Evolutionary conservation across 2,329 filamentous ascomycete genomes (phyloP).

Genomic region (Arthrocladium fulminans): DNA sequence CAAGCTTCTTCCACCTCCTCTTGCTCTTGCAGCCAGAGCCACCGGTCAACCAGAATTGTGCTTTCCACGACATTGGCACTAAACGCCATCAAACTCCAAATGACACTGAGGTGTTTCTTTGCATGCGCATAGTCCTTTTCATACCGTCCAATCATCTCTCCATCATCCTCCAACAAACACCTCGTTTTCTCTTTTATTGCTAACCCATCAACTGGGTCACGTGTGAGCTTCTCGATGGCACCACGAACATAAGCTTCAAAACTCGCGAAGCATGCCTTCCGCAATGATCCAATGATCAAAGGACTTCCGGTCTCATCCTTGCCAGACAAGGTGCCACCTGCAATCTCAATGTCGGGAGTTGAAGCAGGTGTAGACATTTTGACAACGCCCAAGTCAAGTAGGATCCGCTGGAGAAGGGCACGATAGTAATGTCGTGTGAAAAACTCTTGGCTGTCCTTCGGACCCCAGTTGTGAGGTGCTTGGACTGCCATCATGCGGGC

Average conservation of each 20-base stretch:
- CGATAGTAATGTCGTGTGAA: conserved; percentile 92
- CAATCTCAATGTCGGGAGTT: conserved; percentile 14
- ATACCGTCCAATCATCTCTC: conserved; percentile 63
- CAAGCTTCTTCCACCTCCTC: conserved; percentile 65
- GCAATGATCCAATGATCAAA: conserved; percentile 76
- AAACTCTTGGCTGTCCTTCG: conserved; percentile 70
- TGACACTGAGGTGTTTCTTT: conserved; percentile 72
- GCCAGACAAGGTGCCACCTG: conserved; percentile 20
- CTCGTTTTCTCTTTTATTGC: conserved; percentile 59
- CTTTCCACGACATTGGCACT: conserved; percentile 84
- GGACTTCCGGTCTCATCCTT: conserved; percentile 51
- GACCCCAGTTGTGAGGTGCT: conserved; percentile 85
- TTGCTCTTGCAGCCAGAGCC: conserved; percentile 77
- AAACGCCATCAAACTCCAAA: conserved; percentile 96
- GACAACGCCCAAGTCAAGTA: conserved; percentile 74
- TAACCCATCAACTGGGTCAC: conserved; percentile 51
- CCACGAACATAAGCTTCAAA: conserved; percentile 72
- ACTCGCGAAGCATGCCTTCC: conserved; percentile 68
- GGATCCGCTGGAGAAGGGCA: conserved; percentile 81
- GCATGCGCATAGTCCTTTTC: conserved; percentile 53
- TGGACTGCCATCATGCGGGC: conserved; percentile 98
- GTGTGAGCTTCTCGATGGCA: conserved; percentile 64
- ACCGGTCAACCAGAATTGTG: conserved; percentile 81
- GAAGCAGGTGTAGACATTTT: conserved; percentile 39
- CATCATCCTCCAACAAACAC: conserved; percentile 51